phyloP scores from a whole-genome alignment of 768 basidiomycete species.

The Leccinum barrowsii region DNA sequence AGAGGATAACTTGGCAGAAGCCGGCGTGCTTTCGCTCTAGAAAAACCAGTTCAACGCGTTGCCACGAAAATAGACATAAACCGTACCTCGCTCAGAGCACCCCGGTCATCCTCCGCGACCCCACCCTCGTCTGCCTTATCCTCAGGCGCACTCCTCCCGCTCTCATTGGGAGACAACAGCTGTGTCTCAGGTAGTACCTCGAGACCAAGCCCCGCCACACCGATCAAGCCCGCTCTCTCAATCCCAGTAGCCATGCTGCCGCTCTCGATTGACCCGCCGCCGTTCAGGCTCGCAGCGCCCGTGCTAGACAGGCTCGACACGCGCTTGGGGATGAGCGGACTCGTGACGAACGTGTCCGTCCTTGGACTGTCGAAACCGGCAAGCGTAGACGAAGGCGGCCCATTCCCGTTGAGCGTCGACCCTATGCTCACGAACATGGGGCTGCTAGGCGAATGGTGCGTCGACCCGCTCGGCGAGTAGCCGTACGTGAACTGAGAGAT shows the following conservation, averaged over 20 bases:
- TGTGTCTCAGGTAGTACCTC: constrained; percentile 43
- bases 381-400: constrained; percentile 21
- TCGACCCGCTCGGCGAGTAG: constrained; percentile 37
- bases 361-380: constrained; percentile 34
- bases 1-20: constrained; percentile 31
- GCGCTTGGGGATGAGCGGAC: constrained; percentile 20
- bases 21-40: constrained; percentile 50
- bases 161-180: constrained; percentile 62
- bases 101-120: constrained; percentile 46
- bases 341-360: constrained; percentile 12
- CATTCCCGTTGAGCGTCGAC: constrained; percentile 21
- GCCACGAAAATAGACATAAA: not conserved
- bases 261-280: constrained; percentile 21
- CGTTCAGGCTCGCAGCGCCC: constrained; percentile 22
- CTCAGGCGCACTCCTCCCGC: constrained; percentile 42
- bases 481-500: constrained; percentile 29
- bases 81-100: constrained; percentile 66
- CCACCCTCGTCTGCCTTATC: constrained; percentile 27
- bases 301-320: constrained; percentile 28
- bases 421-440: constrained; percentile 34
- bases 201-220: constrained; percentile 27
- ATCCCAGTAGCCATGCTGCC: constrained; percentile 15
- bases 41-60: not conserved
- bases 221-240: constrained; percentile 20
- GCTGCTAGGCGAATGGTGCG: constrained; percentile 44